A percentile compares a stretch with the other conserved stretches of the same genome.
These are phyloP conservation scores for Ganoderma sp. DNA, from an alignment of 1,284 basidiomycete species.

Conservation along the genomic window DNA sequence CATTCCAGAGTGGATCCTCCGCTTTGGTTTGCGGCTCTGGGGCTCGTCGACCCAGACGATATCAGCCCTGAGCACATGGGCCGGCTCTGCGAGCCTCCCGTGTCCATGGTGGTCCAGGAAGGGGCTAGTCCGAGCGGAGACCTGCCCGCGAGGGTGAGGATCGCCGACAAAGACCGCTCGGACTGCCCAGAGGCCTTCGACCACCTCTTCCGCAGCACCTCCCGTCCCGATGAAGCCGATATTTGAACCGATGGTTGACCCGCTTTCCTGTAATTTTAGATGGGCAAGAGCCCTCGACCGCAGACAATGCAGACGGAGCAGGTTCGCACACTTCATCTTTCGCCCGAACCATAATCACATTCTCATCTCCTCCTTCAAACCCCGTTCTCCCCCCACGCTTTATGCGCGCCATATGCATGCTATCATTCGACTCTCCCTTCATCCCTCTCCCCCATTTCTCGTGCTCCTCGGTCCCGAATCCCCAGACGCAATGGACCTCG, in stretches of 20 bases:
- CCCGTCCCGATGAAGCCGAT: conserved; percentile 4
- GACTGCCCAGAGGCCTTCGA: conserved; percentile 25
- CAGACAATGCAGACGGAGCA: conserved; percentile 37
- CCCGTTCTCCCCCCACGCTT: not conserved
- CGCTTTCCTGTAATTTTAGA: conserved; percentile 40
- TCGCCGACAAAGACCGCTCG: not conserved
- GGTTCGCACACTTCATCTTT: conserved; percentile 40
- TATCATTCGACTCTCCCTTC: not conserved
- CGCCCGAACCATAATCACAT: not conserved
- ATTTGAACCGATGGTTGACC: conserved; percentile 39
- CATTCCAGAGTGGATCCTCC: not conserved
- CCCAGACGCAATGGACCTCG: conserved; percentile 62
- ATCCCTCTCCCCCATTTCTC: not conserved
- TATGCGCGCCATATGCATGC: not conserved
- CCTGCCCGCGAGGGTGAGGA: not conserved
- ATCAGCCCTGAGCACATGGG: conserved; percentile 57
- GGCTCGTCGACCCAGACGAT: conserved; percentile 59
- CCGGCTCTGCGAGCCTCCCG: conserved; percentile 18
- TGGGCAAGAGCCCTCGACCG: conserved; percentile 33
- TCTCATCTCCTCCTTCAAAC: conserved; percentile 9
- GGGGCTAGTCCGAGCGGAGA: not conserved
- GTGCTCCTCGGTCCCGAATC: not conserved
- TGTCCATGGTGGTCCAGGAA: not conserved
- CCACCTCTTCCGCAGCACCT: conserved; percentile 33
- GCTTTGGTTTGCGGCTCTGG: conserved; percentile 58